Evolutionary conservation across 2,329 filamentous ascomycete genomes (phyloP).

Genomic region (Trichophyton benhamiae): DNA sequence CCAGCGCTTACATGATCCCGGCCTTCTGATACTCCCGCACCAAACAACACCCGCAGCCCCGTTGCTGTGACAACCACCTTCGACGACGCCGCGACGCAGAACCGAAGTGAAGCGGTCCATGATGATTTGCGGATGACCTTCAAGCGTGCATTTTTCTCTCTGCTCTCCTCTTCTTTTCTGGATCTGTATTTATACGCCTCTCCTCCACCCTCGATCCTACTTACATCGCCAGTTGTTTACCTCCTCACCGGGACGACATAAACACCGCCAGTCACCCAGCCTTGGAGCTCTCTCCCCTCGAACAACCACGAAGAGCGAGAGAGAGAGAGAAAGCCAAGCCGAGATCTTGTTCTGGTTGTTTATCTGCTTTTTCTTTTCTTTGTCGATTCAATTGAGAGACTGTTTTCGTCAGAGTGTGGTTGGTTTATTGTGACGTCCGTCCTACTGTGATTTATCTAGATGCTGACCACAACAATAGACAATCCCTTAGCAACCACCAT

Average conservation of each 20-base stretch:
- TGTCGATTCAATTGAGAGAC: neutral
- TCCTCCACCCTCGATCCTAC: neutral
- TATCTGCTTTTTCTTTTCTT: neutral
- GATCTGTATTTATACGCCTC: neutral
- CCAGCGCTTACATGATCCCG: neutral
- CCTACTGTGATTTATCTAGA: neutral
- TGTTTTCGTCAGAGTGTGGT: neutral
- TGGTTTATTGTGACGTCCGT: neutral
- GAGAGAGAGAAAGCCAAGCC: neutral
- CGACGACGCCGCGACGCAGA: conserved; percentile 1
- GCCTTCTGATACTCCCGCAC: neutral
- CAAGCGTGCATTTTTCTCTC: neutral
- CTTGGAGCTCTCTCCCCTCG: neutral
- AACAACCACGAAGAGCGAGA: neutral
- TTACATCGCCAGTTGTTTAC: neutral
- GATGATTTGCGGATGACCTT: neutral
- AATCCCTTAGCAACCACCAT: neutral
- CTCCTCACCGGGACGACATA: neutral
- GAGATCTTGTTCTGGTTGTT: neutral
- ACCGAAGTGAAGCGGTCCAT: conserved; percentile 3
- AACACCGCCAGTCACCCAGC: neutral
- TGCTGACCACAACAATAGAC: neutral
- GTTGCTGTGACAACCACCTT: conserved; percentile 5
- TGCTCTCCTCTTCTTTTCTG: neutral
- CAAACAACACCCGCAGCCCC: neutral